Conservation (phyloP, 306 rosid species). For the Rosa chinensis region DNA sequence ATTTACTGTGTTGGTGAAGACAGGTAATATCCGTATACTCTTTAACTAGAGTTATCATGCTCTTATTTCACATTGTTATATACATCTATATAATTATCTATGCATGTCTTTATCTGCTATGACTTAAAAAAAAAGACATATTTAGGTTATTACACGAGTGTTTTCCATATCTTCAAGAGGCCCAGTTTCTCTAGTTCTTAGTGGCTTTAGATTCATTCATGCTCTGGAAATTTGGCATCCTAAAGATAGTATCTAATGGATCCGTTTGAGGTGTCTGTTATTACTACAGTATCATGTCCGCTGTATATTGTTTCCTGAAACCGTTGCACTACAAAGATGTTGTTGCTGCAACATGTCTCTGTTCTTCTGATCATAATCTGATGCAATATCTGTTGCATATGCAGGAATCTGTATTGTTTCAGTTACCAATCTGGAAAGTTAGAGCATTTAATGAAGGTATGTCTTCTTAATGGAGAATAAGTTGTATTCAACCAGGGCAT, state of each 20-base stretch:
- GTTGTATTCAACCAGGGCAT: slow-evolving; percentile 21
- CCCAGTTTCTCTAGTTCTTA: too few relatives aligned
- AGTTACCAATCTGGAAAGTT: slow-evolving; percentile 92
- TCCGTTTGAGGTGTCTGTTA: neutral
- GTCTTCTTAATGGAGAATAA: slow-evolving; percentile 18
- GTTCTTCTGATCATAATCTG: neutral
- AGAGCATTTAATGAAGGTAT: slow-evolving; percentile 98
- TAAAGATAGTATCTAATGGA: neutral
- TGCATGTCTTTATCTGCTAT: too few relatives aligned
- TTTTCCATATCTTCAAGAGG: neutral
- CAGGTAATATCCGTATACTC: slow-evolving; percentile 45
- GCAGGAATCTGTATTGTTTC: slow-evolving; percentile 97
- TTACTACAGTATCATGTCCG: neutral
- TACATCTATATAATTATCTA: neutral
- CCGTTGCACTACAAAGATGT: neutral
- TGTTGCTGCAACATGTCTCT: neutral
- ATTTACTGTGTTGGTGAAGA: slow-evolving; percentile 99
- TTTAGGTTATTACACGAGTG: neutral
- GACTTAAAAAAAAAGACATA: neutral
- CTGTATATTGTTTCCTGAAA: neutral
- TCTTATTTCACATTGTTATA: neutral
- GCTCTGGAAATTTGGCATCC: neutral
- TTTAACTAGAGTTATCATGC: neutral
- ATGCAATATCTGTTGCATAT: slow-evolving; percentile 11
- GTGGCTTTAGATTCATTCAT: neutral